These are phyloP conservation scores for Acanthamoeba healyi DNA, from an alignment of 208 protist species.

Conservation along the genomic window DNA sequence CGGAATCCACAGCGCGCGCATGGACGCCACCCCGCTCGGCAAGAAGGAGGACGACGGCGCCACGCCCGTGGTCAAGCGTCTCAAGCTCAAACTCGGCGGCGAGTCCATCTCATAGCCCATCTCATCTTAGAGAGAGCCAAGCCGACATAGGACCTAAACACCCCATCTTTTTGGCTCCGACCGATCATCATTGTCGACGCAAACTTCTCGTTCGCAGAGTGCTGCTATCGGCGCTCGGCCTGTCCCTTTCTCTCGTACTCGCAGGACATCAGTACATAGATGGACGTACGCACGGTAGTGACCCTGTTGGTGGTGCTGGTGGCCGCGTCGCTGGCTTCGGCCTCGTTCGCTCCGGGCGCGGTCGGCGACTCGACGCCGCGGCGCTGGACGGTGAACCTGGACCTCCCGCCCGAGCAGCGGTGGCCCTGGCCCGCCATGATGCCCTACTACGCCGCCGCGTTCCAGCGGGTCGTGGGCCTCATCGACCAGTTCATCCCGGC, in stretches of 20 bases:
- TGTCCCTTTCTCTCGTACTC: no score
- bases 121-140: no score
- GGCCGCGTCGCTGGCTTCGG: neutral
- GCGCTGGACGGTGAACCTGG: slow-evolving; percentile 22
- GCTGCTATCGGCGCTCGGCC: no score
- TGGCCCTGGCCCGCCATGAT: slow-evolving; percentile 33
- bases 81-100: slow-evolving; percentile 38
- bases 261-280: no score
- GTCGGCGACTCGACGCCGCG: neutral
- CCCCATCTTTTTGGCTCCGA: no score
- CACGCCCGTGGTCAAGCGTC: slow-evolving; percentile 23
- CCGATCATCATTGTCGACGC: no score
- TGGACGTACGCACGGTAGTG: neutral
- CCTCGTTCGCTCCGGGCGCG: neutral
- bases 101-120: slow-evolving; percentile 38
- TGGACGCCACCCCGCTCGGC: slow-evolving; percentile 15
- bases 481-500: slow-evolving; percentile 19
- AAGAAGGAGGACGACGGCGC: neutral
- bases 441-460: neutral
- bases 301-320: neutral
- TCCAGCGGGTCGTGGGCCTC: neutral
- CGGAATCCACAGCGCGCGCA: neutral
- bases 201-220: no score
- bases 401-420: slow-evolving; percentile 19
- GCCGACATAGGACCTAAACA: no score